These are phyloP conservation scores for Naganishia randhawae DNA, from an alignment of 768 basidiomycete species.

Conservation along the genomic window DNA sequence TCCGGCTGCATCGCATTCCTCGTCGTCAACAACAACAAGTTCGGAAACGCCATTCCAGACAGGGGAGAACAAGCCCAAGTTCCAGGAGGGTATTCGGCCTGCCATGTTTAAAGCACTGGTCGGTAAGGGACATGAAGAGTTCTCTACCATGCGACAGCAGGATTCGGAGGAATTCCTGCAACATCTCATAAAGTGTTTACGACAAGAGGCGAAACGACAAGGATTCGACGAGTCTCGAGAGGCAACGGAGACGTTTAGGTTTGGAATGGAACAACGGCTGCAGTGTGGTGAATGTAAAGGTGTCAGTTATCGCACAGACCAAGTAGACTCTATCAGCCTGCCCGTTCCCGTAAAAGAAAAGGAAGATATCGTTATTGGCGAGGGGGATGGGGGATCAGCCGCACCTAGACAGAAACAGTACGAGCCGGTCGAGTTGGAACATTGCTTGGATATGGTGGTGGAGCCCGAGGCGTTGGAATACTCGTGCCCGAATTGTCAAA, in stretches of 20 bases:
- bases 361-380: conserved; percentile 62
- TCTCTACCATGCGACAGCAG: conserved; percentile 93
- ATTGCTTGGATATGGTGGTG: conserved; percentile 54
- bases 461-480: conserved; percentile 72
- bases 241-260: conserved; percentile 72
- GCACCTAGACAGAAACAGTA: conserved; percentile 29
- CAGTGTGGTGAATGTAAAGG: conserved; percentile 73
- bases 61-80: conserved; percentile 50
- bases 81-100: conserved; percentile 81
- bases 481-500: conserved; percentile 68
- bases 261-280: conserved; percentile 79
- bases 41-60: conserved; percentile 11
- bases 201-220: conserved; percentile 57
- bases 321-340: conserved; percentile 71
- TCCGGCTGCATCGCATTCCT: conserved; percentile 53
- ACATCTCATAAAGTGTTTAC: conserved; percentile 69
- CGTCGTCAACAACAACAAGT: conserved; percentile 32
- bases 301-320: conserved; percentile 78
- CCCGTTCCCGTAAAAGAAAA: conserved; percentile 67
- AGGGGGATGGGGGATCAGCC: conserved; percentile 38
- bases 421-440: conserved; percentile 30
- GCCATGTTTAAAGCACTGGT: conserved; percentile 80
- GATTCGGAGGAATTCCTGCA: conserved; percentile 93
- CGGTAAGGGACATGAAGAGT: conserved; percentile 88
- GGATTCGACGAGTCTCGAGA: conserved; percentile 53